Evolutionary conservation across 208 protist species (phyloP).

Genomic region (Leptomonas pyrrhocoris): DNA sequence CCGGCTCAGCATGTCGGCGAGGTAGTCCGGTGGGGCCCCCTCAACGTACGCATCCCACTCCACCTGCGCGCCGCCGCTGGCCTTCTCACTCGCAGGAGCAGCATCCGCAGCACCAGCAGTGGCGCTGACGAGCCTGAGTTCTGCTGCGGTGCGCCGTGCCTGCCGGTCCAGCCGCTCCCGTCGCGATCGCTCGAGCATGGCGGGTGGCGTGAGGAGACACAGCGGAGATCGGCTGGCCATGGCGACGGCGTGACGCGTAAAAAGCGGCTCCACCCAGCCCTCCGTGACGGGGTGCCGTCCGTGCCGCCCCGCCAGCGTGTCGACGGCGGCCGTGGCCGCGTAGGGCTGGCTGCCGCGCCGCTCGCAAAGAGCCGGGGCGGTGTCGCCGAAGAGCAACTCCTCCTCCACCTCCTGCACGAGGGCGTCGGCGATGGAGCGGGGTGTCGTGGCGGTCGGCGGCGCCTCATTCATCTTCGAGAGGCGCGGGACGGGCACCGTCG

Average conservation of each 20-base stretch:
- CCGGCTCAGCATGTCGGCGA: constrained; percentile 48
- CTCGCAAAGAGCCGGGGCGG: neutral
- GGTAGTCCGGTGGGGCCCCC: constrained; percentile 47
- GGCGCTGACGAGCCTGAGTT: neutral
- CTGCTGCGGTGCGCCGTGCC: neutral
- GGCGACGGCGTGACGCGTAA: constrained; percentile 60
- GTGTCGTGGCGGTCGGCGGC: neutral
- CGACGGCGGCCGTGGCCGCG: neutral
- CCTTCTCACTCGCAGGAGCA: neutral
- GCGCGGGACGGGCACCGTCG: no score
- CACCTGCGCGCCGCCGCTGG: neutral
- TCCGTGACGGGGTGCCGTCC: constrained; percentile 39
- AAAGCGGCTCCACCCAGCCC: constrained; percentile 74
- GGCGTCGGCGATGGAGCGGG: constrained; percentile 27
- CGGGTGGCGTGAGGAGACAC: constrained; percentile 56
- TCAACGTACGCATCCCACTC: constrained; percentile 75
- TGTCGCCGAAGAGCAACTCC: constrained; percentile 30
- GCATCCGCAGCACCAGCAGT: neutral
- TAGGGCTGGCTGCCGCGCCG: neutral
- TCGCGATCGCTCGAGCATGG: constrained; percentile 65
- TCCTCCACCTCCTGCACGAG: constrained; percentile 39
- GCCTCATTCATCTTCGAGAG: no score
- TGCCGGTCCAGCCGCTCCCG: constrained; percentile 59
- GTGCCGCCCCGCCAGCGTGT: neutral
- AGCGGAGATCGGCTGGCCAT: constrained; percentile 64